phyloP scores from a whole-genome alignment of 75 land plant genomes.

The Sequoia sempervirens region DNA sequence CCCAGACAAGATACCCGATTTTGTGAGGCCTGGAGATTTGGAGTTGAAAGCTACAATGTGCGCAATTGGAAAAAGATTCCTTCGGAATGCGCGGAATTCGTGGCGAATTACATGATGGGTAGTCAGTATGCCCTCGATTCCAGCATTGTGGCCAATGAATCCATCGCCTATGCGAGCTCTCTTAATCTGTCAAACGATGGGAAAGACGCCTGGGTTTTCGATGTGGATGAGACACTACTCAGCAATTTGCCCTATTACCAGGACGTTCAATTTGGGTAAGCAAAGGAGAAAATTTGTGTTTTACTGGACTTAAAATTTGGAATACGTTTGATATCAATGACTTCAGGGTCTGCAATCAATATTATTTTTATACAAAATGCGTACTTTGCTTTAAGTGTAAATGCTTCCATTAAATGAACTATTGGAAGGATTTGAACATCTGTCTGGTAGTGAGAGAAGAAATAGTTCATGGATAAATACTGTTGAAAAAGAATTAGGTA shows the following conservation, averaged over 20 bases:
- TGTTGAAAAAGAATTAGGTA: too few relatives aligned
- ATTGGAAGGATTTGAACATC: too few relatives aligned
- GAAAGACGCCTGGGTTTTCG: conserved; percentile 67
- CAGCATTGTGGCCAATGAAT: conserved; percentile 28
- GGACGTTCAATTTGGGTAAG: conserved; percentile 60
- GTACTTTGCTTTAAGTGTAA: background rate
- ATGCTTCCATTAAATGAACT: too few relatives aligned
- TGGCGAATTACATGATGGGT: conserved; percentile 54
- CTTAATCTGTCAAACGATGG: conserved; percentile 38
- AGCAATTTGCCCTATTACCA: conserved; percentile 68
- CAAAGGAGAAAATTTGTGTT: background rate
- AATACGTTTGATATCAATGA: background rate
- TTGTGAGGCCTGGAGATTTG: conserved; percentile 57
- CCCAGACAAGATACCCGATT: background rate
- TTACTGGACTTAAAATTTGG: background rate
- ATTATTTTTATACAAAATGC: background rate
- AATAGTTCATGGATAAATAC: background rate
- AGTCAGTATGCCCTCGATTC: conserved; percentile 40
- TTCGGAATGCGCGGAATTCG: conserved; percentile 33
- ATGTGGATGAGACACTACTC: conserved; percentile 75
- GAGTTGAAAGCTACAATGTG: conserved; percentile 58
- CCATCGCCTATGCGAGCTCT: conserved; percentile 26
- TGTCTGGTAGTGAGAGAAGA: background rate
- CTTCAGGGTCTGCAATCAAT: background rate
- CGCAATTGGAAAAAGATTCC: conserved; percentile 54